Conservation (phyloP, 2,329 filamentous ascomycete genomes). For the Xylaria sp. region DNA sequence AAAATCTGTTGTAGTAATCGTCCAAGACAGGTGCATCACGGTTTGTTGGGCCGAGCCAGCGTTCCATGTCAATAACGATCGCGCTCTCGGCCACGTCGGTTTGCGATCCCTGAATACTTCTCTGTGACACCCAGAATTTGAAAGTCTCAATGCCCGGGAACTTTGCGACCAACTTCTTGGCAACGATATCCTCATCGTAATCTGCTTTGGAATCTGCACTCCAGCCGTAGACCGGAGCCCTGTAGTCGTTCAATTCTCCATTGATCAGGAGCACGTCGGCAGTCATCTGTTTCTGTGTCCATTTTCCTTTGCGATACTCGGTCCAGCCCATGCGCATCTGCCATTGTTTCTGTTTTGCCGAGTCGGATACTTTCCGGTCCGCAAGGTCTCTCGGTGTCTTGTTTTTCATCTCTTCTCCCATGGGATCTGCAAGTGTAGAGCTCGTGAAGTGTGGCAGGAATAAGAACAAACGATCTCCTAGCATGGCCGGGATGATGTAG, state of each 20-base stretch:
- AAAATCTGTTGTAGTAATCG: background rate
- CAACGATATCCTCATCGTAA: background rate
- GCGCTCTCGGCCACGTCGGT: background rate
- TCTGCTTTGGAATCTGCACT: background rate
- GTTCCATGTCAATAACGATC: background rate
- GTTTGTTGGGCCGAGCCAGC: background rate
- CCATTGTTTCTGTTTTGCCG: background rate
- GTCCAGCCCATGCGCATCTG: constrained; percentile 3
- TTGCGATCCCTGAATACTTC: background rate
- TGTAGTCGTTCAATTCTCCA: background rate
- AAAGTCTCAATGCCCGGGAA: background rate
- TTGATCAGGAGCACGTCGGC: background rate
- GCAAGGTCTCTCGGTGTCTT: background rate
- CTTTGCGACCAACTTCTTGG: background rate
- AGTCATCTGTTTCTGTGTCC: background rate
- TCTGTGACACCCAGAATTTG: background rate
- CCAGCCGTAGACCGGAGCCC: background rate
- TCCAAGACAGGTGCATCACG: background rate
- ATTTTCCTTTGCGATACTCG: background rate
- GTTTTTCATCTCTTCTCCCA: background rate
- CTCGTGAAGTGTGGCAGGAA: background rate
- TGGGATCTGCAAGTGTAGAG: background rate
- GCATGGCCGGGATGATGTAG: background rate
- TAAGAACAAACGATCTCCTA: background rate
- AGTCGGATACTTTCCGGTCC: background rate